Conservation (phyloP, 2,329 filamentous ascomycete species). For the Scedosporium boydii region DNA sequence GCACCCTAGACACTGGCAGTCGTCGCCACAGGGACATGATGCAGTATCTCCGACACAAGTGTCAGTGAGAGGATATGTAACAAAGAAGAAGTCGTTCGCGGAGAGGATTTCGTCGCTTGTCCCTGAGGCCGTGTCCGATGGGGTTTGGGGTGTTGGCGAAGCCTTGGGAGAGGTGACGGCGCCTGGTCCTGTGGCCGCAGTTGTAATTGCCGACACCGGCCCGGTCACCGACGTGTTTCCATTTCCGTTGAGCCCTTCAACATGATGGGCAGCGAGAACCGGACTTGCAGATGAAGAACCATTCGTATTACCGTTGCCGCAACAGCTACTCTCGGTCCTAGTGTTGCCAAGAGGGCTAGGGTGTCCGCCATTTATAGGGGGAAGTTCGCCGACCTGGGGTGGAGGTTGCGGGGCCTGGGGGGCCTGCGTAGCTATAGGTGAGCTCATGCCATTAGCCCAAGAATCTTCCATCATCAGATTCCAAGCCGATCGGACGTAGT, state of each 20-base stretch:
- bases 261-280: background rate
- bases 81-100: constrained; percentile 49
- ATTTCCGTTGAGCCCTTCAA: background rate
- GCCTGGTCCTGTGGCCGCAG: background rate
- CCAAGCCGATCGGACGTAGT: constrained; percentile 40
- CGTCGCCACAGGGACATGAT: constrained; percentile 49
- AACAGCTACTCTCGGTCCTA: background rate
- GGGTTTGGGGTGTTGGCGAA: constrained; percentile 32
- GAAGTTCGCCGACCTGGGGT: background rate
- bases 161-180: constrained; percentile 16
- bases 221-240: background rate
- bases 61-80: constrained; percentile 40
- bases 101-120: constrained; percentile 39
- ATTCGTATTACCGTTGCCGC: background rate
- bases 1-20: constrained; percentile 49
- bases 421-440: background rate
- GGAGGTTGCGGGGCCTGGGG: background rate
- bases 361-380: background rate
- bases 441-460: constrained; percentile 5
- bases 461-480: constrained; percentile 28
- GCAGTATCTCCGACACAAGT: constrained; percentile 38
- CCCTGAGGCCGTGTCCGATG: constrained; percentile 35
- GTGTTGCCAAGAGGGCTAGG: background rate
- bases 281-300: background rate
- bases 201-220: background rate